Percentiles rank a stretch among this genome's conserved stretches.
Conservation (phyloP, 441 rosid genomes). For the Syzygium syzygioides region DNA sequence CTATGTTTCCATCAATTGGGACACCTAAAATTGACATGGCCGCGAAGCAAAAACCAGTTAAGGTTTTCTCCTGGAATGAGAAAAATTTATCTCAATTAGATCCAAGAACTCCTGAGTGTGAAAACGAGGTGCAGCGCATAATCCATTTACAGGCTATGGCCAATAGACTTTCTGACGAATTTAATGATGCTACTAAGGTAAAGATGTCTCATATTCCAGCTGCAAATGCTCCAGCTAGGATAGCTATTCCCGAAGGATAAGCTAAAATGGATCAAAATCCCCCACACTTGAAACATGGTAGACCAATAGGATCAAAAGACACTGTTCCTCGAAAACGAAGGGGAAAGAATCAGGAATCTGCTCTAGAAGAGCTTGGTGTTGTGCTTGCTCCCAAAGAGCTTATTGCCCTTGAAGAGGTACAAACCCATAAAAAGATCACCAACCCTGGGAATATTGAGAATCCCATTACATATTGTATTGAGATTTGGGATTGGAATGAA, state of each 20-base stretch:
- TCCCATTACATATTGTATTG: neutral
- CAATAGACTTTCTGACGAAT: neutral
- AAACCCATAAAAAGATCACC: neutral
- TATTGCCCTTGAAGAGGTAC: too few species aligned
- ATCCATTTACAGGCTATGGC: neutral
- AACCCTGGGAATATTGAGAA: neutral
- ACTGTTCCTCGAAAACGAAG: neutral
- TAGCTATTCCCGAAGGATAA: neutral
- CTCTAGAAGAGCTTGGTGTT: too few species aligned
- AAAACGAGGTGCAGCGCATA: neutral
- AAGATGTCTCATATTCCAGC: neutral
- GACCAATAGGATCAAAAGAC: neutral
- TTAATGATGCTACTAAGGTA: neutral
- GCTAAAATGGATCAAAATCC: too few species aligned
- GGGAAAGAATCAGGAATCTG: neutral
- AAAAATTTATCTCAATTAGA: too few species aligned
- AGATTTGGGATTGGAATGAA: neutral
- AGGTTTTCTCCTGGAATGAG: neutral
- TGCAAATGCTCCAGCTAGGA: neutral
- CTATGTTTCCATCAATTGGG: neutral
- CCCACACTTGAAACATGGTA: neutral
- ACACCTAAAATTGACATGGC: neutral
- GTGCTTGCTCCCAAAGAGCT: too few species aligned
- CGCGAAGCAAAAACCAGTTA: neutral
- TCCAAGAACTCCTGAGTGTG: too few species aligned